These are phyloP conservation scores for Trametes pubescens DNA, from an alignment of 1,284 basidiomycete species.

Conservation along the genomic window DNA sequence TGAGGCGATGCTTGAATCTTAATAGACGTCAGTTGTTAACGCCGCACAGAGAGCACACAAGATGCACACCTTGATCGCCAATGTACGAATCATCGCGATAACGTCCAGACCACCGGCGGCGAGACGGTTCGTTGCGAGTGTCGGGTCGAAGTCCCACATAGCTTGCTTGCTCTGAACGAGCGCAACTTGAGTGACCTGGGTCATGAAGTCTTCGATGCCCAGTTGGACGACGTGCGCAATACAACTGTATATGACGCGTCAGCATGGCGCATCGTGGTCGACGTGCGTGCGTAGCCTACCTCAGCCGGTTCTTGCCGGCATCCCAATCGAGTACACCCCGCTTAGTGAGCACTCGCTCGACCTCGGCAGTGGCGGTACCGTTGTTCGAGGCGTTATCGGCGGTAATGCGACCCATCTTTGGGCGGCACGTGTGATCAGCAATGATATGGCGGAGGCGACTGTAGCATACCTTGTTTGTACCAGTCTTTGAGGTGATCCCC, in stretches of 20 bases:
- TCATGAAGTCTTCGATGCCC: background rate
- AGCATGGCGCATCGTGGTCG: no score
- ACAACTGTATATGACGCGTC: background rate
- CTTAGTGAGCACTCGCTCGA: background rate
- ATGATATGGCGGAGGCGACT: background rate
- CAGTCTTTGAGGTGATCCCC: conserved; percentile 36
- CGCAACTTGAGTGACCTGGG: background rate
- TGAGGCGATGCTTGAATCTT: conserved; percentile 1
- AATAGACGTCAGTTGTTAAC: background rate
- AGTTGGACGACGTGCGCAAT: conserved; percentile 16
- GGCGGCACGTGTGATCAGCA: background rate
- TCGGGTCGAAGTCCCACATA: conserved; percentile 14
- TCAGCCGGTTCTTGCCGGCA: background rate
- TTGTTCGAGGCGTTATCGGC: background rate
- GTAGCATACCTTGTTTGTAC: conserved; percentile 35
- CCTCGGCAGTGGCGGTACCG: background rate
- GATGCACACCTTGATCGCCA: conserved; percentile 15
- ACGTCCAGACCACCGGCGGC: conserved; percentile 5
- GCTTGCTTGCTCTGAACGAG: conserved; percentile 10
- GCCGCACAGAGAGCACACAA: background rate
- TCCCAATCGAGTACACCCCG: background rate
- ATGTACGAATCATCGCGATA: conserved; percentile 12
- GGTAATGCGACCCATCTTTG: background rate
- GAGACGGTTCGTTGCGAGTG: background rate
- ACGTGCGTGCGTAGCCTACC: background rate